Conservation (phyloP, 305 asterid species). For the Fraxinus sp. region DNA sequence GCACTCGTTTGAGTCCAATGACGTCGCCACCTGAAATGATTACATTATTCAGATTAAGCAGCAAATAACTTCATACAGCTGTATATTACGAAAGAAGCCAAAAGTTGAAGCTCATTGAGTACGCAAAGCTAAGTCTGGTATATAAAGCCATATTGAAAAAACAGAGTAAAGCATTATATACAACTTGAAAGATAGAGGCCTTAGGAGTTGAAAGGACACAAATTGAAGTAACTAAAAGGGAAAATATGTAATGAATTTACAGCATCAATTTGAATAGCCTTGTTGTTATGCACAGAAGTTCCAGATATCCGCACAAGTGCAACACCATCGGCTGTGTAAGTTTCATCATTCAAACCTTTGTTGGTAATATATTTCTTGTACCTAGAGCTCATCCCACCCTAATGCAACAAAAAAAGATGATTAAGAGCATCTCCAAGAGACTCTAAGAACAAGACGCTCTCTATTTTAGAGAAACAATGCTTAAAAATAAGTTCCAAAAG, state of each 20-base stretch:
- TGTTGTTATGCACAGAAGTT: slow-evolving; percentile 65
- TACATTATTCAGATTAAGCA: slow-evolving; percentile 18
- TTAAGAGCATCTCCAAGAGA: neutral
- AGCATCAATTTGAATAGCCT: slow-evolving; percentile 75
- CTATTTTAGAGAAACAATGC: neutral
- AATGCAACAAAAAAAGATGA: slow-evolving; percentile 20
- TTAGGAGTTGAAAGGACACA: neutral
- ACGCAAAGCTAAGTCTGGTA: neutral
- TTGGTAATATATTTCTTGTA: slow-evolving; percentile 69
- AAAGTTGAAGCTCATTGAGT: slow-evolving; percentile 8
- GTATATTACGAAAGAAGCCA: neutral
- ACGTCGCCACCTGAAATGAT: slow-evolving; percentile 61
- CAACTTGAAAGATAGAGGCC: neutral
- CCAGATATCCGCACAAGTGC: slow-evolving; percentile 75
- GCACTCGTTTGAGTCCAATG: slow-evolving; percentile 78
- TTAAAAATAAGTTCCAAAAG: neutral
- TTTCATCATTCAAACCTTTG: slow-evolving; percentile 79
- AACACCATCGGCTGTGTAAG: slow-evolving; percentile 64
- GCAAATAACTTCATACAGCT: neutral
- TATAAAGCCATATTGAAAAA: neutral
- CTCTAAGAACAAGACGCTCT: neutral
- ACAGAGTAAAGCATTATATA: neutral
- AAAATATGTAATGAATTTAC: slow-evolving; percentile 42
- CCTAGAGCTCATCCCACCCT: slow-evolving; percentile 90
- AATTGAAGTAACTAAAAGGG: slow-evolving; percentile 4